phyloP scores from a whole-genome alignment of 257 asterid genomes.

The Thymus quinquecostatus region DNA sequence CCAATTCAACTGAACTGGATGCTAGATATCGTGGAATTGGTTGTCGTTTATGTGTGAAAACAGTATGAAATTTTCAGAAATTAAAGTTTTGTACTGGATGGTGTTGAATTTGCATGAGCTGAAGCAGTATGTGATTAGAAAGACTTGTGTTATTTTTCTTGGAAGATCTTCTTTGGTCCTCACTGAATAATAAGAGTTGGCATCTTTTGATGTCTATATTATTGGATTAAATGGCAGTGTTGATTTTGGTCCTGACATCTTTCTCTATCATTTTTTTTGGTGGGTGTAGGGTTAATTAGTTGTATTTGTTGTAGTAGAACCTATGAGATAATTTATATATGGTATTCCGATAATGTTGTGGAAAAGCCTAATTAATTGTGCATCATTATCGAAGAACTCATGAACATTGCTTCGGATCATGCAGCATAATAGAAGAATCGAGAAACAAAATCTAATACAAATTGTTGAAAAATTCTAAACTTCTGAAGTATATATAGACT shows the following conservation, averaged over 20 bases:
- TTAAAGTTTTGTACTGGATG: not conserved
- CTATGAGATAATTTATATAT: constrained; percentile 1
- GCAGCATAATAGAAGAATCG: not conserved
- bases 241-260: not conserved
- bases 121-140: too few species aligned
- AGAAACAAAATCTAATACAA: not conserved
- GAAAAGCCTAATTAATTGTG: not conserved
- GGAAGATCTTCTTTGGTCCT: too few species aligned
- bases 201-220: too few species aligned
- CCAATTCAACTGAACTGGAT: not conserved
- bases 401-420: not conserved
- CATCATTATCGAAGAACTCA: not conserved
- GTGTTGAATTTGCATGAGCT: too few species aligned
- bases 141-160: too few species aligned
- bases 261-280: not conserved
- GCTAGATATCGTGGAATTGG: not conserved
- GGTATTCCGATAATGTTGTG: not conserved
- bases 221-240: too few species aligned
- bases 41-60: not conserved
- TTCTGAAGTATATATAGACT: not conserved
- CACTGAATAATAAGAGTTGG: too few species aligned
- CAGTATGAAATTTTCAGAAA: not conserved
- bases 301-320: constrained; percentile 7
- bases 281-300: not conserved
- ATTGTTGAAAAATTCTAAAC: not conserved